Base-by-base conservation (phyloP, 2,329 filamentous ascomycete species). In the Catunica adiposa region DNA sequence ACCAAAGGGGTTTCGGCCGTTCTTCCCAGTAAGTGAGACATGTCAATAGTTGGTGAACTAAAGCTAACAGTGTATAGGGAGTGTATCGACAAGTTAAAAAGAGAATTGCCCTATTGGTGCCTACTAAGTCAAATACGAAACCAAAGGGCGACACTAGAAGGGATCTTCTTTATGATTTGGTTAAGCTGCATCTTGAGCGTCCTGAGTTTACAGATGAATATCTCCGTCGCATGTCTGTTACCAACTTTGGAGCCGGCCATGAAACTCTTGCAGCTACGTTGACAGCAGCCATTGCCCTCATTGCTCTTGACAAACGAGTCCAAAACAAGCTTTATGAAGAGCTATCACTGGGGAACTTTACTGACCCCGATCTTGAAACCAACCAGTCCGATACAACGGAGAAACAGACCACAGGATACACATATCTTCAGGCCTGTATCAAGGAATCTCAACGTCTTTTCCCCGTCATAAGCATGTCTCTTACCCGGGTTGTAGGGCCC, bases 211-310 rank as follows among this genome's bases (percentile, higher is more conserved):
- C 62, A 0, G 69, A 73, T 25, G 63, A 61, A 0, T 77, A 77
- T 54, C 67, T 78, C 8, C 70, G 71, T 2, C 72, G 74, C 26
- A 73, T 77, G 67, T 73, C 72, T 1, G 66, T 76, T 1, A 77
- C 75, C 1, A 78, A 78, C 59, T 77, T 78, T 60, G 75, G 75
- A 9, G 75, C 75, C 1, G 75, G 75, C 0, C 75, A 78, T 58
- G 75, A 78, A 61, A 78, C 75, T 0, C 69, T 76, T 66, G 73
- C 73, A 9, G 74, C 74, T 1, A 74, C 75, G 0, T 61, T 78
- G 5, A 77, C 74, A 0, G 71, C 75, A 2, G 65, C 69, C 22
- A 62, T 79, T 50, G 65, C 71, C 50, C 70, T 75, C 67, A 66
- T 78, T 23, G 73, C 68, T 1, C 68, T 68, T 0, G 66, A 73